Evolutionary conservation across 108 stramenopile genomes (phyloP), one percentile per base, ranked within the genome.

Genomic region (Parietichytrium sp.): DNA sequence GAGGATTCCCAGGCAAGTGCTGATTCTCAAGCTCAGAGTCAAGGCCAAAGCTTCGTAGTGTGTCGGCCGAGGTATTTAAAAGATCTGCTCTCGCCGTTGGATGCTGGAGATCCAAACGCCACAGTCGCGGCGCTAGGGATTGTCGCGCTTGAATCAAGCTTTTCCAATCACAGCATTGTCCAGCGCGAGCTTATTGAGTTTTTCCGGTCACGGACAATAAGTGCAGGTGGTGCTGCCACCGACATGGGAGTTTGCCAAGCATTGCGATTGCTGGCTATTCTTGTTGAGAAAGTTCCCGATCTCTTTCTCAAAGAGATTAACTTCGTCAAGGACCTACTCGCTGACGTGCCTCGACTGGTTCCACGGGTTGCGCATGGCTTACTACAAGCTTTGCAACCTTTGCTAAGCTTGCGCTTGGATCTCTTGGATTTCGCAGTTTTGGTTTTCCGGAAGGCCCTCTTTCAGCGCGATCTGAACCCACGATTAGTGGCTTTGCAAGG

Each of bases 141-240:
- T 1, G n/a, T n/a, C 33, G 45, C 45, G 20, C 45, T 72, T 33
- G 12, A n/a, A 23, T n/a, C 7, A 7, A 72, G 61, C 42, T 72
- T 72, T 72, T 33, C 61, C 10, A 72, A 27, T 6, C 61, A 72
- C 61, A 72, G 61, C 42, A 72, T 72, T 10, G 61, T 72, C 6
- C 61, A 72, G 61, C 61, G 61, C 42, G 61, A 72, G 33, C 38
- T 72, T n/a, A n/a, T 72, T n/a, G 61, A 72, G 42, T 72, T 33
- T 25, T 45, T 72, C 42, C 36, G 45, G 42, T 45, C 45, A 42
- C 29, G 61, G 10, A 33, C 45, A 6, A 42, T 25, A n/a, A 72
- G 61, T 20, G 61, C 61, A 2, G 33, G 38, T n/a, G 61, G 61
- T n/a, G 36, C 61, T 6, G 42, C 45, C 13, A 42, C 61, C 0